Evolutionary conservation across 306 rosid species (phyloP).

Genomic region (Mucuna pruriens): DNA sequence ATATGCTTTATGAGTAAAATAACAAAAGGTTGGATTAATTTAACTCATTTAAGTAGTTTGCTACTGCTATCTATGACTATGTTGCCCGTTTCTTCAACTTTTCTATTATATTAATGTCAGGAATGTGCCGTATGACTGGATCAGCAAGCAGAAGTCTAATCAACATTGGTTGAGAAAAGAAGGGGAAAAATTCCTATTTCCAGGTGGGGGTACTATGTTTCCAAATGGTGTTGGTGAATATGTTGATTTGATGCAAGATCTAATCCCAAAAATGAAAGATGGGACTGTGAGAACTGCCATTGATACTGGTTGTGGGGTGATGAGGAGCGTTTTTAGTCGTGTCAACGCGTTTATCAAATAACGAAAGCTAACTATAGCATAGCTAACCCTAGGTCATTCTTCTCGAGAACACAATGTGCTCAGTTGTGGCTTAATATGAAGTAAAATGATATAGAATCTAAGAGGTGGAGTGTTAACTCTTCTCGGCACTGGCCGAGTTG

Average conservation of each 20-base stretch:
- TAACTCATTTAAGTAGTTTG: neutral
- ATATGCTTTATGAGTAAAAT: neutral
- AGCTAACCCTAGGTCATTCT: no score
- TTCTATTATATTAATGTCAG: constrained; percentile 48
- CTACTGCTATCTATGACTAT: constrained; percentile 9
- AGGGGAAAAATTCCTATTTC: constrained; percentile 95
- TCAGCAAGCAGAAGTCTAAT: constrained; percentile 89
- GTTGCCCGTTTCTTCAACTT: constrained; percentile 2
- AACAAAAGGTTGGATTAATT: neutral
- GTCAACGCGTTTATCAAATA: no score
- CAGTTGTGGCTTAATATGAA: no score
- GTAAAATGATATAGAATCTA: no score
- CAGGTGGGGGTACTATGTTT: constrained; percentile 99
- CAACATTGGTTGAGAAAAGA: constrained; percentile 96
- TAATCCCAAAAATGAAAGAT: constrained; percentile 93
- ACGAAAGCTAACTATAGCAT: no score
- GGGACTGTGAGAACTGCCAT: constrained; percentile 94
- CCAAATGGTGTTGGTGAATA: constrained; percentile 93
- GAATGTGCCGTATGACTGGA: constrained; percentile 99
- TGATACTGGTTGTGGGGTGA: constrained; percentile 99
- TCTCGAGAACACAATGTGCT: no score
- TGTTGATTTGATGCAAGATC: constrained; percentile 86
- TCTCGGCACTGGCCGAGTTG: no score
- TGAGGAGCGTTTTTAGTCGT: no score
- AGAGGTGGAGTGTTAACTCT: no score